These are phyloP conservation scores for Gymnopilus dilepis DNA, from an alignment of 768 basidiomycete genomes.

Conservation along the genomic window DNA sequence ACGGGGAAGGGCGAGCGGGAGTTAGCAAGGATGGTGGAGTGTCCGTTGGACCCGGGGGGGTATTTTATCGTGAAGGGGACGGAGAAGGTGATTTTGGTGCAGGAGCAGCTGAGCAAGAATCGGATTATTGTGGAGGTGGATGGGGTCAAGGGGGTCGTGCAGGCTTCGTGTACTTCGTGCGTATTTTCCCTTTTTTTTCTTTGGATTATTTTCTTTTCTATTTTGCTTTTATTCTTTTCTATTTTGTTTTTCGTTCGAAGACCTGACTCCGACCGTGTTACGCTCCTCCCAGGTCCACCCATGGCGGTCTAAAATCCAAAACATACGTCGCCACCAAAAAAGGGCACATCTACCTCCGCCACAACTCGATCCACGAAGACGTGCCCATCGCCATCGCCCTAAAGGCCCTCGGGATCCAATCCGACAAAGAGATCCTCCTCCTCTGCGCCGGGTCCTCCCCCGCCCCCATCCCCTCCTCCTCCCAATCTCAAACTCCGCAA, in stretches of 20 bases:
- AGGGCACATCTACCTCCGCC: constrained; percentile 92
- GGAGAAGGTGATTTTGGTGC: constrained; percentile 98
- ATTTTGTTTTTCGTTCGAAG: too few species aligned
- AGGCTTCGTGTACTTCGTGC: constrained; percentile 95
- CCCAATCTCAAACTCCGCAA: too few species aligned
- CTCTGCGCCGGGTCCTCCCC: constrained; percentile 93
- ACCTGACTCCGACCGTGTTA: too few species aligned
- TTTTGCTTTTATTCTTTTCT: too few species aligned
- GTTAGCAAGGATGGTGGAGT: constrained; percentile 94
- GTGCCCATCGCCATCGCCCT: constrained; percentile 96
- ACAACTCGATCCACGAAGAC: constrained; percentile 97
- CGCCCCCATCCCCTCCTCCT: too few species aligned
- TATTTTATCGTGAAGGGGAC: constrained; percentile 99
- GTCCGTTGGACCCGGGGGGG: constrained; percentile 98
- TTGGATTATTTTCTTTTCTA: background rate
- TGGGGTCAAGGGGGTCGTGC: constrained; percentile 84
- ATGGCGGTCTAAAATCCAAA: constrained; percentile 91
- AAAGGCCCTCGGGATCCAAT: constrained; percentile 95
- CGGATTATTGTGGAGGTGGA: constrained; percentile 98
- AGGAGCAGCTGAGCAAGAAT: constrained; percentile 99
- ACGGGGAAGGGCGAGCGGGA: constrained; percentile 77
- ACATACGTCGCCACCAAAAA: constrained; percentile 97
- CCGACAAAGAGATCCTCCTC: constrained; percentile 96
- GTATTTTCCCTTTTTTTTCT: constrained; percentile 35
- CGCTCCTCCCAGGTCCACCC: constrained; percentile 69